These are phyloP conservation scores for Metschnikowia borealis DNA, from an alignment of 805 yeast species.

Conservation along the genomic window DNA sequence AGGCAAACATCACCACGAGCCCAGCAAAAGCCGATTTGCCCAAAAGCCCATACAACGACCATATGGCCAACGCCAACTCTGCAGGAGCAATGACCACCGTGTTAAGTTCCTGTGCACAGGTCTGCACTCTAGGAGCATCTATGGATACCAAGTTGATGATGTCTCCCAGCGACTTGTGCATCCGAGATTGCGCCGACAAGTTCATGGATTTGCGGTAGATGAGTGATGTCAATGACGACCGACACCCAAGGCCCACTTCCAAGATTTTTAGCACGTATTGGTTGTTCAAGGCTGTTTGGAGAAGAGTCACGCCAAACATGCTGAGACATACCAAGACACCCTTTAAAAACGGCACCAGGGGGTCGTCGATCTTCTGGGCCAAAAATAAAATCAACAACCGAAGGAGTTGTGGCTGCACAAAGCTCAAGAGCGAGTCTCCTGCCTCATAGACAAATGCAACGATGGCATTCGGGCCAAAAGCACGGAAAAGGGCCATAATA, in stretches of 20 bases:
- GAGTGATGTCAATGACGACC: constrained; percentile 21
- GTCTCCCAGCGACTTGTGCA: constrained; percentile 21
- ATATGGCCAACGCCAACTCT: constrained; percentile 18
- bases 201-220: constrained; percentile 21
- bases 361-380: constrained; percentile 29
- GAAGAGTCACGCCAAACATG: constrained; percentile 59
- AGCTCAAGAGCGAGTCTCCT: constrained; percentile 28
- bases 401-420: constrained; percentile 82
- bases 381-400: constrained; percentile 61
- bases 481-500: constrained; percentile 18
- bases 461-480: constrained; percentile 25
- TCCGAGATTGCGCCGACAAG: constrained; percentile 17
- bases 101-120: constrained; percentile 18
- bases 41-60: constrained; percentile 21
- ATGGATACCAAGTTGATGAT: constrained; percentile 23
- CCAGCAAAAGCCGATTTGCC: constrained; percentile 23
- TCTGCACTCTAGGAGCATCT: constrained; percentile 23
- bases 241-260: constrained; percentile 50
- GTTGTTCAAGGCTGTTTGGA: constrained; percentile 61
- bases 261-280: constrained; percentile 56
- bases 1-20: constrained; percentile 15
- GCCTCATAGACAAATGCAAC: constrained; percentile 24
- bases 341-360: constrained; percentile 12
- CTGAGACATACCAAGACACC: constrained; percentile 16
- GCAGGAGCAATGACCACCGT: constrained; percentile 16